These are phyloP conservation scores for Saraca asoca DNA, from an alignment of 331 rosid species.

Conservation along the genomic window DNA sequence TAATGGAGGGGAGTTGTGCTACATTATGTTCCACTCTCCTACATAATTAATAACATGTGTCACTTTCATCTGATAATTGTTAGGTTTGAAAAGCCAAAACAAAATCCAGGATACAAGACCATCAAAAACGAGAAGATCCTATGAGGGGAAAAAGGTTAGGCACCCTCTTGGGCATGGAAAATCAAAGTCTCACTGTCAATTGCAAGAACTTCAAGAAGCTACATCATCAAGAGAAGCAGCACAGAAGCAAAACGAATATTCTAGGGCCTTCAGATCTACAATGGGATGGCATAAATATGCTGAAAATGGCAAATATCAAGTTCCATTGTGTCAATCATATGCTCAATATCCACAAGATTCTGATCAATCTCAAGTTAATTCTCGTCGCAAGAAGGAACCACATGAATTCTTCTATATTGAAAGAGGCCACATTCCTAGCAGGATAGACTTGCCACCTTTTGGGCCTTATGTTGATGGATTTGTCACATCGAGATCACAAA, in stretches of 20 bases:
- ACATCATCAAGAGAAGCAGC: constrained; percentile 33
- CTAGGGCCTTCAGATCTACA: constrained; percentile 30
- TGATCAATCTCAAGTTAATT: constrained; percentile 36
- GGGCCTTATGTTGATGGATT: constrained; percentile 30
- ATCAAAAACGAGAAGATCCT: constrained; percentile 37
- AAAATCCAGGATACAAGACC: constrained; percentile 38
- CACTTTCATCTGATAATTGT: constrained; percentile 16
- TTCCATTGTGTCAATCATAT: constrained; percentile 35
- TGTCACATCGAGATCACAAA: constrained; percentile 32
- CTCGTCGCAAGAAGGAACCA: constrained; percentile 37
- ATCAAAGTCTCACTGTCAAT: constrained; percentile 23
- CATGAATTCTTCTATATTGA: constrained; percentile 24
- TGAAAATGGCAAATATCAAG: constrained; percentile 25
- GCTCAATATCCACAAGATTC: constrained; percentile 26
- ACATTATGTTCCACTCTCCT: constrained; percentile 18
- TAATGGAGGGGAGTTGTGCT: neutral
- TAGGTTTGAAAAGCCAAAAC: constrained; percentile 41
- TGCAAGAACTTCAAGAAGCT: constrained; percentile 32
- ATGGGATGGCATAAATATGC: constrained; percentile 37
- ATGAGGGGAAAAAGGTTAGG: constrained; percentile 35
- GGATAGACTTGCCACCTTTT: constrained; percentile 35
- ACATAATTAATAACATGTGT: constrained; percentile 20
- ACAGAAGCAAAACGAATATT: constrained; percentile 36
- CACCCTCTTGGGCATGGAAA: constrained; percentile 33
- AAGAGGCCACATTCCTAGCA: constrained; percentile 33